Conservation (phyloP, 2,329 filamentous ascomycete species). For the Colletotrichum lindemuthianum region DNA sequence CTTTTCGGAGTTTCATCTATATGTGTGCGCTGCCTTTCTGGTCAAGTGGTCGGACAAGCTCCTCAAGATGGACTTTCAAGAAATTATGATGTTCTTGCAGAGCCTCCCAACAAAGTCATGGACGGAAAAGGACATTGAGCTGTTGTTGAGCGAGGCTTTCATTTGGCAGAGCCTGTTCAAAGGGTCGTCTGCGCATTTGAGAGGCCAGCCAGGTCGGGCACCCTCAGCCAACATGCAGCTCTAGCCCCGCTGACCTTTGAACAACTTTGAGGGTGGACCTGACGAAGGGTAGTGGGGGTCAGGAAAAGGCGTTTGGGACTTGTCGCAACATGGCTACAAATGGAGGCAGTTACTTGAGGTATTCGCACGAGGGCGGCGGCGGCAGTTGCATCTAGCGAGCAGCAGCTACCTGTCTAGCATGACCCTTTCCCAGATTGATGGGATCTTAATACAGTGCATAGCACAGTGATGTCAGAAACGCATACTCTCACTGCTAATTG, state of each 20-base stretch:
- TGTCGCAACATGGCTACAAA: conserved; percentile 3
- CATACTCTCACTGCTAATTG: conserved; percentile 21
- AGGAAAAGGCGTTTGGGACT: conserved; percentile 8
- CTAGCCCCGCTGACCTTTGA: conserved; percentile 17
- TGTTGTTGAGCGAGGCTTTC: conserved; percentile 94
- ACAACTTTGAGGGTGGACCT: background rate
- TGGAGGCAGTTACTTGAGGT: background rate
- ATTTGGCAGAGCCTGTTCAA: conserved; percentile 99
- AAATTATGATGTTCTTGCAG: conserved; percentile 99
- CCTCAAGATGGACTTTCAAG: conserved; percentile 96
- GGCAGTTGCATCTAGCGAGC: conserved; percentile 10
- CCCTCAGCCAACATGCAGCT: conserved; percentile 54
- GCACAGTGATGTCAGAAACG: conserved; percentile 7
- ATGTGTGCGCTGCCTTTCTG: conserved; percentile 96
- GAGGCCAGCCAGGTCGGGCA: conserved; percentile 57
- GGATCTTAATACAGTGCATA: conserved; percentile 28
- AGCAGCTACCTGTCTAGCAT: background rate
- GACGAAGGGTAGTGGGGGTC: background rate
- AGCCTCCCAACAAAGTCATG: conserved; percentile 90
- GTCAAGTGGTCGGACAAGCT: conserved; percentile 98
- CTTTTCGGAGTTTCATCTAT: conserved; percentile 97
- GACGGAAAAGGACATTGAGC: conserved; percentile 98
- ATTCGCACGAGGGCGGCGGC: background rate
- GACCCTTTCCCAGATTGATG: conserved; percentile 11
- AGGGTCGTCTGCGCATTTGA: conserved; percentile 89